Percentiles rank a stretch among this genome's conserved stretches.
These are phyloP conservation scores for Novymonas esmeraldas DNA, from an alignment of 208 protist species.

Conservation along the genomic window DNA sequence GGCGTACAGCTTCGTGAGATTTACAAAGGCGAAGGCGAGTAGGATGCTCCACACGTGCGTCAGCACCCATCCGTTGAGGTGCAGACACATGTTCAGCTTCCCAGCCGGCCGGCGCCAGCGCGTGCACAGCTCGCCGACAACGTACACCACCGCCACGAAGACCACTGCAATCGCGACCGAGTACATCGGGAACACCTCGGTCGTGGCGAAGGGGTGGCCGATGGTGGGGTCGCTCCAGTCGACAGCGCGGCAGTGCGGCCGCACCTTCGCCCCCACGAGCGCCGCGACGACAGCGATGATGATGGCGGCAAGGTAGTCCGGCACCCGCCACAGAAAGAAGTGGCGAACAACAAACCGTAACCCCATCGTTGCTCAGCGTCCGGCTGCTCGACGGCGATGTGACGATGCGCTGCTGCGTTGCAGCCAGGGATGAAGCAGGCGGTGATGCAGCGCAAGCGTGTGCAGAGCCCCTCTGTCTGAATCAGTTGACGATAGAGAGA, in stretches of 20 bases:
- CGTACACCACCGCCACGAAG: conserved; percentile 31
- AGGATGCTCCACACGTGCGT: conserved; percentile 46
- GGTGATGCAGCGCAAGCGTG: too few species aligned
- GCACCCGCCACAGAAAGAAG: conserved; percentile 41
- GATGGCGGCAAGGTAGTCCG: conserved; percentile 47
- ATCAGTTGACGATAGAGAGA: too few species aligned
- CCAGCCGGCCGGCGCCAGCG: conserved; percentile 24
- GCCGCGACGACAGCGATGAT: conserved; percentile 24
- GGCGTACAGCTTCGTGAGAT: conserved; percentile 69
- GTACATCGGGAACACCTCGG: conserved; percentile 66
- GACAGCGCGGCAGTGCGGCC: conserved; percentile 67
- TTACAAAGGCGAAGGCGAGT: conserved; percentile 52
- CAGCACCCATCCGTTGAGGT: conserved; percentile 61
- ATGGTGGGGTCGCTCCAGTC: conserved; percentile 74
- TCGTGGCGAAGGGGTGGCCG: conserved; percentile 36
- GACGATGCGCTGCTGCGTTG: too few species aligned
- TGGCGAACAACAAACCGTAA: not conserved
- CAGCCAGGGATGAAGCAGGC: too few species aligned
- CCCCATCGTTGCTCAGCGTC: conserved; percentile 7
- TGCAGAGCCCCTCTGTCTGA: too few species aligned
- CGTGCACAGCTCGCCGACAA: conserved; percentile 32
- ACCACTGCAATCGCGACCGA: conserved; percentile 46
- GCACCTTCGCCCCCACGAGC: conserved; percentile 20
- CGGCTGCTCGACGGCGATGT: too few species aligned
- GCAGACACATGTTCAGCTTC: conserved; percentile 31